Conservation (phyloP, 208 protist species). For the Trypanosoma scelopori region DNA sequence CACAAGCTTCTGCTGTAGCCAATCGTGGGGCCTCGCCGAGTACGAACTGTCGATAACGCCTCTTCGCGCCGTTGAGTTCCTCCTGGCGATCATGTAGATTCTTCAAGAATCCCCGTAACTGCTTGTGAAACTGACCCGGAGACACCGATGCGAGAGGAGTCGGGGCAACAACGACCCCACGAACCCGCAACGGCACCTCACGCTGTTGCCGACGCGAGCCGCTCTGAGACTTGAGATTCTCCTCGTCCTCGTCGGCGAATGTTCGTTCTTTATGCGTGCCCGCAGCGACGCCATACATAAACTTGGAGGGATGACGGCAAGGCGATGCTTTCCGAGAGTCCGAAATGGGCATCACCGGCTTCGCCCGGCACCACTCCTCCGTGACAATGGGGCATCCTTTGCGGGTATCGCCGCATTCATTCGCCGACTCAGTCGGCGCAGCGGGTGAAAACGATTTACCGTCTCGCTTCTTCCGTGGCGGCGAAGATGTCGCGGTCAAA, state of each 20-base stretch:
- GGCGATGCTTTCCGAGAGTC: neutral
- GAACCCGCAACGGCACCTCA: neutral
- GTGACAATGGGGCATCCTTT: neutral
- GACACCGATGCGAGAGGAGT: neutral
- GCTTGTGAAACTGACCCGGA: neutral
- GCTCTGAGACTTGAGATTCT: neutral
- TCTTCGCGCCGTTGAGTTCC: neutral
- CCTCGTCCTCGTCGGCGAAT: neutral
- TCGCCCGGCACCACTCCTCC: constrained; percentile 5
- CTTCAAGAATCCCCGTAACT: constrained; percentile 3
- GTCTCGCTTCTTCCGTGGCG: too few species aligned
- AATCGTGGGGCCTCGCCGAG: neutral
- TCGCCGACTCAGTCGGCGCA: neutral
- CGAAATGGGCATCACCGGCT: neutral
- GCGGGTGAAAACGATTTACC: neutral
- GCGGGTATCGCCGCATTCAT: neutral
- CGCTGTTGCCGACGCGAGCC: neutral
- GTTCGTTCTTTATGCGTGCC: neutral
- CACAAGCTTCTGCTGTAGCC: constrained; percentile 3
- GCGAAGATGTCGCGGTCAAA: too few species aligned
- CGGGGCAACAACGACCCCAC: neutral
- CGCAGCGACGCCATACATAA: neutral
- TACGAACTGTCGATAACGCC: neutral
- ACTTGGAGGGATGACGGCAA: constrained; percentile 8
- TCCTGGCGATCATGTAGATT: constrained; percentile 3